phyloP scores from a whole-genome alignment of 257 asterid species.

The Plantago elongata region DNA sequence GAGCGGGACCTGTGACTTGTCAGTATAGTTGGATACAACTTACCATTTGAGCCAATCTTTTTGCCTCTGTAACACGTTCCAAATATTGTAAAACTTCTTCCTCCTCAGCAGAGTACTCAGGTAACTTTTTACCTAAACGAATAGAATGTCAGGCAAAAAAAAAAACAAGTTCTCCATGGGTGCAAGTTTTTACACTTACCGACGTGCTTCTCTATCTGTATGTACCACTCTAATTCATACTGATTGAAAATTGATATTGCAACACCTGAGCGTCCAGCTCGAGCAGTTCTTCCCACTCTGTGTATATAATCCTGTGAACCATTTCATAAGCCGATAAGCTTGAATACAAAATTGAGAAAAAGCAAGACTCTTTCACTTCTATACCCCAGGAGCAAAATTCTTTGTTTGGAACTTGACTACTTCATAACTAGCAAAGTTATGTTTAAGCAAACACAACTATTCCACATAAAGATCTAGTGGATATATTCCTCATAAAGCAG shows the following conservation, averaged over 20 bases:
- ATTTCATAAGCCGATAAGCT: constrained; percentile 11
- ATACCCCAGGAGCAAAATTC: no score
- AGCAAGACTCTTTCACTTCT: no score
- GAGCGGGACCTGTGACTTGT: no score
- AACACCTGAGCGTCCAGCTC: constrained; percentile 94
- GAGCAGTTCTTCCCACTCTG: constrained; percentile 98
- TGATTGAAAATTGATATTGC: constrained; percentile 81
- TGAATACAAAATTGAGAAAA: constrained; percentile 8
- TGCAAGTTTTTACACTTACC: constrained; percentile 33
- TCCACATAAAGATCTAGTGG: no score
- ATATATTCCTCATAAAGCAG: no score
- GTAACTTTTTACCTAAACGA: constrained; percentile 63
- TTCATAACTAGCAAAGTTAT: no score
- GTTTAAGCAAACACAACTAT: no score
- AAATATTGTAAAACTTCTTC: constrained; percentile 68
- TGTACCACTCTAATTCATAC: constrained; percentile 85
- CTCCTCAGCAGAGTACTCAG: constrained; percentile 59
- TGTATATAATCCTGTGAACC: constrained; percentile 81
- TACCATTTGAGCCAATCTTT: constrained; percentile 74
- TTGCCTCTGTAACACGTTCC: constrained; percentile 79
- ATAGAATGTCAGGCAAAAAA: constrained; percentile 8
- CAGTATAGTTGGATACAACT: background rate
- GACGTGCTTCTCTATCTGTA: constrained; percentile 76
- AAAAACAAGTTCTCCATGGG: background rate
- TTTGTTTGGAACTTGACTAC: no score